Evolutionary conservation across 331 rosid species (phyloP), one percentile per base, ranked within the genome.

Genomic region (Arachis monticola): DNA sequence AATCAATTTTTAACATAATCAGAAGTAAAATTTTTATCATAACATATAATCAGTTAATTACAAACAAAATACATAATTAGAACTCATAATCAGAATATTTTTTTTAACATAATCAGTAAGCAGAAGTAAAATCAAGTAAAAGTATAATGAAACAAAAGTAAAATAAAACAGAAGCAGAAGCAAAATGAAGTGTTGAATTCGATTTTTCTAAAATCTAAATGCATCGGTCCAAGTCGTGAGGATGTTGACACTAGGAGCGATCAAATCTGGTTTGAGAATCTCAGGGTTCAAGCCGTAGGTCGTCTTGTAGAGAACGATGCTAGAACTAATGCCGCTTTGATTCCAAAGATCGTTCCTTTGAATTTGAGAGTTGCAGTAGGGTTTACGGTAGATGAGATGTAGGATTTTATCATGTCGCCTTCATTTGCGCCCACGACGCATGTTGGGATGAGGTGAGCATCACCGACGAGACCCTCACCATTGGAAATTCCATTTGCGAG

Each of bases 381-480:
- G 27, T 22, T 22, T 22, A 1, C 27, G 1, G 27, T 22, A 22
- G 27, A 22, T 22, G 27, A 22, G 27, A 22, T 22, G 27, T 22
- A 22, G 27, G 1, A 22, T 22, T 22, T 22, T 1, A 22, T 22
- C 27, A 22, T 22, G 27, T 22, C 27, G 27, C 1, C 27, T 22
- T 22, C 27, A 22, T 22, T 1, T 22, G 27, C 27, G 27, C 1
- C 27, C 27, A 22, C 27, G 27, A 22, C 27, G 27, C 27, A 22
- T 22, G 27, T 22, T 1, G 27, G 27, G 27, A 22, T 22, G 27
- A 22, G 27, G 27, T 22, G 27, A 22, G 97, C 94, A 14, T 93
- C 98, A 0, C 94, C 92, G 22, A 93, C 94, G 0, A 93, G 82
- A 3, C 98, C 98, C 78, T 91, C 98, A 3, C 97, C 97, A 53